Evolutionary conservation across 2,329 filamentous ascomycete genomes (phyloP).

Genomic region (Ophiostoma piceae): DNA sequence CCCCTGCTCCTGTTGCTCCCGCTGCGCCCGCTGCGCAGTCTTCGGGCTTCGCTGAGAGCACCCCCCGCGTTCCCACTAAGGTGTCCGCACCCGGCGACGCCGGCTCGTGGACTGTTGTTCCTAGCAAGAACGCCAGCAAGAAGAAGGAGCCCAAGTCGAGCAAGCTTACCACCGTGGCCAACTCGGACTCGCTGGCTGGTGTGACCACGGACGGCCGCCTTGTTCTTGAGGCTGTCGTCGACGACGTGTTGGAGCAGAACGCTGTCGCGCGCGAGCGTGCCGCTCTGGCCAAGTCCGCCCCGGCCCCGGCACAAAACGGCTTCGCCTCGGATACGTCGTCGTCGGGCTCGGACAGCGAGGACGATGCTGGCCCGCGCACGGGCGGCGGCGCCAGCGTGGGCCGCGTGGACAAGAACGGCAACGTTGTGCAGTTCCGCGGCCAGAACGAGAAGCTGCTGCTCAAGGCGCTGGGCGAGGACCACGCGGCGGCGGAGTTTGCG

Average conservation of each 20-base stretch:
- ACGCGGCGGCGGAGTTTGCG: slow-evolving; percentile 75
- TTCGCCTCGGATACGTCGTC: slow-evolving; percentile 36
- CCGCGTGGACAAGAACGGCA: slow-evolving; percentile 38
- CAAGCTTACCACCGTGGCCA: background rate
- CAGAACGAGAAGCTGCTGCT: slow-evolving; percentile 65
- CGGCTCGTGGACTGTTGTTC: slow-evolving; percentile 22
- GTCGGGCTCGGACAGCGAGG: slow-evolving; percentile 24
- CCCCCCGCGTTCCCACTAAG: background rate
- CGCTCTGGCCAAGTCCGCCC: background rate
- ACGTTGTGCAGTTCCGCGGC: slow-evolving; percentile 49
- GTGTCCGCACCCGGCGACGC: slow-evolving; percentile 18
- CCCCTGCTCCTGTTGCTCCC: background rate
- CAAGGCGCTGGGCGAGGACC: slow-evolving; percentile 72
- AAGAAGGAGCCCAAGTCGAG: slow-evolving; percentile 17
- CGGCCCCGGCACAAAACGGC: slow-evolving; percentile 25
- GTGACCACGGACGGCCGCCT: slow-evolving; percentile 19
- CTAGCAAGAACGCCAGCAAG: slow-evolving; percentile 6
- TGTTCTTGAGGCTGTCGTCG: slow-evolving; percentile 17
- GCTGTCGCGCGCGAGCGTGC: slow-evolving; percentile 2
- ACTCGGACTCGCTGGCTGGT: background rate
- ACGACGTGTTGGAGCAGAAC: slow-evolving; percentile 15
- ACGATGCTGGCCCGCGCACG: slow-evolving; percentile 8
- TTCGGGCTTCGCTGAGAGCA: background rate
- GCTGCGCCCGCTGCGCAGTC: background rate
- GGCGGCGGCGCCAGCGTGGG: slow-evolving; percentile 33